These are phyloP conservation scores for Kwoniella sp. DNA, from an alignment of 768 basidiomycete species.

Conservation along the genomic window DNA sequence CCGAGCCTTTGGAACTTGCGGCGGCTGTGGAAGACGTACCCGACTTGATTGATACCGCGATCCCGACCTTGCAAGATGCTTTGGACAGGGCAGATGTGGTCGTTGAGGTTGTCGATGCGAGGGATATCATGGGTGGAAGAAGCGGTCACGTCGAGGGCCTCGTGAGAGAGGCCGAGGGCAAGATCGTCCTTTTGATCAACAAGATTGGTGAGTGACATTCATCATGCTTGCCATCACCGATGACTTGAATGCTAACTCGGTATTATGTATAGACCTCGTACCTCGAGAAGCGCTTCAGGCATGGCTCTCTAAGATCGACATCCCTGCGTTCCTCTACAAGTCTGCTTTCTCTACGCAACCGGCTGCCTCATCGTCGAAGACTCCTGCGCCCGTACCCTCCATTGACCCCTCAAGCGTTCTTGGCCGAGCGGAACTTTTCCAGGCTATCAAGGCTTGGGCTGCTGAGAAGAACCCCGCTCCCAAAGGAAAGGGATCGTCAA, in stretches of 20 bases:
- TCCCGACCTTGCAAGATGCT: slow-evolving; percentile 68
- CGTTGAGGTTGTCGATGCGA: slow-evolving; percentile 77
- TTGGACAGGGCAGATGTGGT: slow-evolving; percentile 77
- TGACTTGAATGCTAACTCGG: background rate
- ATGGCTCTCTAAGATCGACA: slow-evolving; percentile 69
- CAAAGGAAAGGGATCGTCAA: background rate
- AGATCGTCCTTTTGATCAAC: slow-evolving; percentile 72
- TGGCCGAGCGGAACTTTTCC: slow-evolving; percentile 41
- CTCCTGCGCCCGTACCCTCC: slow-evolving; percentile 11
- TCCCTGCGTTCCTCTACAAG: slow-evolving; percentile 73
- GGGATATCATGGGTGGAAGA: slow-evolving; percentile 75
- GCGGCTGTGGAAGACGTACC: slow-evolving; percentile 60
- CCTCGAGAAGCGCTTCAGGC: slow-evolving; percentile 73
- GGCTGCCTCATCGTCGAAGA: slow-evolving; percentile 18
- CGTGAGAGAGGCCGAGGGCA: slow-evolving; percentile 58
- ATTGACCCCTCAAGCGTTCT: slow-evolving; percentile 24
- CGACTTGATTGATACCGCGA: slow-evolving; percentile 66
- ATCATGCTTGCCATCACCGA: no score
- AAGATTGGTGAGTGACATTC: slow-evolving; percentile 78
- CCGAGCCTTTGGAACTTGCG: slow-evolving; percentile 8
- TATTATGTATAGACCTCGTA: slow-evolving; percentile 67
- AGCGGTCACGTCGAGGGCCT: slow-evolving; percentile 68
- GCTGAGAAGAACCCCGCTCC: slow-evolving; percentile 40
- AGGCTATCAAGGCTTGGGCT: slow-evolving; percentile 39
- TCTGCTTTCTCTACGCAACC: slow-evolving; percentile 58